Conservation (phyloP, 345 rosid genomes). For the Xanthoceras sorbifolium region DNA sequence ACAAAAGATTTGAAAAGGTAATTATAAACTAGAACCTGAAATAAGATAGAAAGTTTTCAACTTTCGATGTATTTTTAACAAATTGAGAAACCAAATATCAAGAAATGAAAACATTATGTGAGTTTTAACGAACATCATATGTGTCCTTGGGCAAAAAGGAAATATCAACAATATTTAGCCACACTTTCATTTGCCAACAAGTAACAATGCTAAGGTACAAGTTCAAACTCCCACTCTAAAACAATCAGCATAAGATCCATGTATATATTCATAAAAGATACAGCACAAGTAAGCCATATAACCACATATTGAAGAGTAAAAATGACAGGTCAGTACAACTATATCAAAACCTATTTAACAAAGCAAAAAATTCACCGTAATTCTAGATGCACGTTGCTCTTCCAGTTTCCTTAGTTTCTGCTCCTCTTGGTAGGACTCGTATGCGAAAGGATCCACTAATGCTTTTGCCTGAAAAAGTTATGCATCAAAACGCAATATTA, state of each 20-base stretch:
- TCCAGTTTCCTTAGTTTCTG: conserved; percentile 70
- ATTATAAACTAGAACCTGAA: background rate
- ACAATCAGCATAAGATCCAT: background rate
- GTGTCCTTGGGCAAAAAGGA: background rate
- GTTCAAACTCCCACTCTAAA: too few species aligned
- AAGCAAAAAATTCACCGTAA: conserved; percentile 60
- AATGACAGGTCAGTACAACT: background rate
- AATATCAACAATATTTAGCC: background rate
- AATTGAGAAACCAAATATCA: background rate
- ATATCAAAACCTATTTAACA: background rate
- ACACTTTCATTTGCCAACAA: too few species aligned
- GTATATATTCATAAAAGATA: background rate
- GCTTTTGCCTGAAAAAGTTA: conserved; percentile 59
- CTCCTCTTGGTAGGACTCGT: conserved; percentile 57
- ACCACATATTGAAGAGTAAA: background rate
- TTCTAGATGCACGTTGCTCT: conserved; percentile 50
- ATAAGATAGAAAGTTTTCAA: background rate
- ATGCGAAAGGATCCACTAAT: conserved; percentile 70
- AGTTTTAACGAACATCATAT: background rate
- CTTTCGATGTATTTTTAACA: background rate
- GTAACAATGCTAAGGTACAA: background rate
- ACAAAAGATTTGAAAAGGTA: background rate
- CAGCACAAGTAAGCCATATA: background rate
- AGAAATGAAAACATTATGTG: background rate
- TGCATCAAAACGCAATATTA: background rate